These are phyloP conservation scores for Tuber borchii DNA, from an alignment of 495 filamentous ascomycete genomes.

Conservation along the genomic window DNA sequence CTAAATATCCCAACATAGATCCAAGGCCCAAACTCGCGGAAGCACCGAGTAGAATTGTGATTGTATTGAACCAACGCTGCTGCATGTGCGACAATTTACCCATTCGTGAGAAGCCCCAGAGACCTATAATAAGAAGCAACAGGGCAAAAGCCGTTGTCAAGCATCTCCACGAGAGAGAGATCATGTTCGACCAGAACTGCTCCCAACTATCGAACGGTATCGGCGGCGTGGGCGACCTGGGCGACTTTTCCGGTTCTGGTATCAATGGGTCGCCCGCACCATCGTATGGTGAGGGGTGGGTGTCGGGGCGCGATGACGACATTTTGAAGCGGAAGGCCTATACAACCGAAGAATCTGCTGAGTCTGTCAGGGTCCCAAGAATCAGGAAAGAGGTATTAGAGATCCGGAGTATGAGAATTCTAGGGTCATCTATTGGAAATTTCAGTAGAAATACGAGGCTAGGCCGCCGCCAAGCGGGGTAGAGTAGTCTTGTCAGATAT, in stretches of 20 bases:
- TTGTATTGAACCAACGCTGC: neutral
- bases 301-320: neutral
- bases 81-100: neutral
- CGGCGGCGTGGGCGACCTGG: neutral
- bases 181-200: neutral
- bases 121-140: neutral
- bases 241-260: neutral
- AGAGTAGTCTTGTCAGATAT: neutral
- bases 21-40: conserved; percentile 1
- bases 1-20: neutral
- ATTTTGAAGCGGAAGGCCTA: neutral
- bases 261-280: neutral
- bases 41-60: neutral
- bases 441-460: neutral
- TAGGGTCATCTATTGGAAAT: neutral
- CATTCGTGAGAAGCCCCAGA: neutral
- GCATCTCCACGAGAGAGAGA: neutral
- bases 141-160: neutral
- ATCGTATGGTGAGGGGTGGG: neutral
- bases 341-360: neutral
- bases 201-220: neutral
- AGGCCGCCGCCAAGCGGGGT: neutral
- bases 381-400: neutral
- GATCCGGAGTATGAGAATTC: neutral
- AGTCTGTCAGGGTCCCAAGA: neutral